A percentile compares a stretch with the other conserved stretches of the same genome.
Evolutionary conservation across 164 flowering plant genomes (phyloP).

Genomic region (Annona cherimola): DNA sequence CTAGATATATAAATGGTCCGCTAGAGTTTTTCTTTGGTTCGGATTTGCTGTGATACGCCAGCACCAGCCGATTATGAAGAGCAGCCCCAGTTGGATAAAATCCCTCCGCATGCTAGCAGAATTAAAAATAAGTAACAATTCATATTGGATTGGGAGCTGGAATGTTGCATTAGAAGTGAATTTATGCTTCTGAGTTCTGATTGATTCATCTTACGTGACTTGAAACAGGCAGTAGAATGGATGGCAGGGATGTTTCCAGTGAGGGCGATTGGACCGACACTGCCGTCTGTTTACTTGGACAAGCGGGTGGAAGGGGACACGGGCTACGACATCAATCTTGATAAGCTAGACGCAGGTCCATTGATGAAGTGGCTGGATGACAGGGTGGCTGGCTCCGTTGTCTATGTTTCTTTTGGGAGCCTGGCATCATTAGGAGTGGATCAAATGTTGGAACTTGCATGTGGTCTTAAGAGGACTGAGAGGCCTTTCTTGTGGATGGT

Average conservation of each 20-base stretch:
- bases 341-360: constrained; percentile 5
- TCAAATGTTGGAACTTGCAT: constrained; percentile 33
- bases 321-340: constrained; percentile 26
- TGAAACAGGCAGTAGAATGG: constrained; percentile 39
- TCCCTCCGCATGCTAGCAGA: no score
- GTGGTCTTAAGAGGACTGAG: constrained; percentile 4
- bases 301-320: constrained; percentile 21
- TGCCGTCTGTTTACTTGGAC: constrained; percentile 42
- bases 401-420: constrained; percentile 42
- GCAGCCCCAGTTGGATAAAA: no score
- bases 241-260: constrained; percentile 19
- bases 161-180: no score
- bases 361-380: constrained; percentile 33
- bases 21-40: no score
- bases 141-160: no score
- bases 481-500: constrained; percentile 12
- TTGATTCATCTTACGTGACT: constrained; percentile 28
- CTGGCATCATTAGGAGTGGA: constrained; percentile 17
- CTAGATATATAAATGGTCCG: no score
- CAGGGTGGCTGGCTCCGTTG: constrained; percentile 25
- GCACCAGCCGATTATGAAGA: no score
- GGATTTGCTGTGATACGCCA: no score
- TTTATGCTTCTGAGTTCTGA: no score
- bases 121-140: no score
- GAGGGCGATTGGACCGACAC: constrained; percentile 31